Evolutionary conservation across 1,284 basidiomycete species (phyloP).

Genomic region (Ustilago vetiveriae): DNA sequence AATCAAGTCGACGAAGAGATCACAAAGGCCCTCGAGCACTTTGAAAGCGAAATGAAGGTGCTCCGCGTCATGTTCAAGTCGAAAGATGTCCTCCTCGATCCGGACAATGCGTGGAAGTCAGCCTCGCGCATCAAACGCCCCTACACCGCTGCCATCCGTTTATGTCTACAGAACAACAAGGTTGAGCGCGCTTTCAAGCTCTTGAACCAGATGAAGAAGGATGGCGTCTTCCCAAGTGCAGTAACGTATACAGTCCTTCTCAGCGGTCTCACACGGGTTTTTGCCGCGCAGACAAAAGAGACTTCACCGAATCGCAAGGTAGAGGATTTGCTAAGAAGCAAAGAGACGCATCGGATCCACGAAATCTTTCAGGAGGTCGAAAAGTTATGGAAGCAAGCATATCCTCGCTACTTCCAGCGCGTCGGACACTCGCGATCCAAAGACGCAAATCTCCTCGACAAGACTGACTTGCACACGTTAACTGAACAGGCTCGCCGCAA

Average conservation of each 20-base stretch:
- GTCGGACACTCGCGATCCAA: background rate
- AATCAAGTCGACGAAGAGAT: constrained; percentile 13
- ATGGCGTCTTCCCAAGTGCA: constrained; percentile 35
- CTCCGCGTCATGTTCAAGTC: constrained; percentile 42
- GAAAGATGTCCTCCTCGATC: constrained; percentile 31
- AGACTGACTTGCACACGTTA: constrained; percentile 12
- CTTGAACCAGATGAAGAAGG: constrained; percentile 47
- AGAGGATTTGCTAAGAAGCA: background rate
- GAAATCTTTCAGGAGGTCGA: constrained; percentile 26
- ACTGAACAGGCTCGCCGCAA: constrained; percentile 31
- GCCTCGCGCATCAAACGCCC: constrained; percentile 40
- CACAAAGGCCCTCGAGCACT: constrained; percentile 6
- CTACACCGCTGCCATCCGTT: constrained; percentile 28
- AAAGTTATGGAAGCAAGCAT: constrained; percentile 35
- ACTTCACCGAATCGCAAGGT: background rate
- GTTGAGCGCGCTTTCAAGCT: constrained; percentile 23
- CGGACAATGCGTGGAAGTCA: constrained; percentile 31
- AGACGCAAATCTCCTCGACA: constrained; percentile 4
- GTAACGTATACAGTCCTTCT: constrained; percentile 25
- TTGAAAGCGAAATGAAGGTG: constrained; percentile 33
- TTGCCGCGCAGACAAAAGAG: background rate
- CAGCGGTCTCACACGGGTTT: constrained; percentile 8
- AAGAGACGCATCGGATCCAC: constrained; percentile 10
- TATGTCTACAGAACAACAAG: constrained; percentile 14
- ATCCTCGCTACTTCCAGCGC: constrained; percentile 27